Conservation (phyloP, 2,329 filamentous ascomycete species). For the Alternaria longipes region DNA sequence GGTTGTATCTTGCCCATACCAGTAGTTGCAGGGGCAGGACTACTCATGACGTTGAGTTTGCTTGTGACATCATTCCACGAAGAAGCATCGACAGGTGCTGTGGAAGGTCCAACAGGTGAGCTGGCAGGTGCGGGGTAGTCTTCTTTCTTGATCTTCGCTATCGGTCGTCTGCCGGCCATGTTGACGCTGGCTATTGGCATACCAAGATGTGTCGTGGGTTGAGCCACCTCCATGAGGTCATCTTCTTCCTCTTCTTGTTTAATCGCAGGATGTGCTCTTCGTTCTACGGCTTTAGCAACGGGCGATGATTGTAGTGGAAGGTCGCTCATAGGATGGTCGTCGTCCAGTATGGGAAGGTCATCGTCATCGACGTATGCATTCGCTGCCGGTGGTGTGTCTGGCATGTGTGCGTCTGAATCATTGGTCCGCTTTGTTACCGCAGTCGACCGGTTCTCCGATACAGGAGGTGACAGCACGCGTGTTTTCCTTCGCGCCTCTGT, state of each 20-base stretch:
- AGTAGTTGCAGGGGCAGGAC: conserved; percentile 69
- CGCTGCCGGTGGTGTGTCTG: conserved; percentile 52
- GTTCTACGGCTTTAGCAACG: conserved; percentile 77
- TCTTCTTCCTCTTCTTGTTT: conserved; percentile 76
- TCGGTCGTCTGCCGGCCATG: conserved; percentile 79
- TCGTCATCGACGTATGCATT: conserved; percentile 61
- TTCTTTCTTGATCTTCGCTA: conserved; percentile 75
- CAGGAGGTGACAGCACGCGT: conserved; percentile 79
- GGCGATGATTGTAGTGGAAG: conserved; percentile 83
- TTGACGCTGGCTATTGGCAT: conserved; percentile 79
- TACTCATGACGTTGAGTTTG: conserved; percentile 85
- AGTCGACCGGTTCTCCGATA: conserved; percentile 57
- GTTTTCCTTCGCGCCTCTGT: conserved; percentile 80
- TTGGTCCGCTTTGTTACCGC: conserved; percentile 30
- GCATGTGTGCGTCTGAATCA: conserved; percentile 56
- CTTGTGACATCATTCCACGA: conserved; percentile 89
- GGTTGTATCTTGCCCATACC: conserved; percentile 82
- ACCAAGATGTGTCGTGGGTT: conserved; percentile 71
- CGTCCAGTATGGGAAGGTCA: conserved; percentile 65
- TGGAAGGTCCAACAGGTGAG: conserved; percentile 72
- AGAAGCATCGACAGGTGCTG: conserved; percentile 72
- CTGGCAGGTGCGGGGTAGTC: conserved; percentile 74
- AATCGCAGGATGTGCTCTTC: conserved; percentile 67
- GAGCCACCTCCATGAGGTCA: conserved; percentile 84
- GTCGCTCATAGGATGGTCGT: conserved; percentile 88